Evolutionary conservation across 2,329 filamentous ascomycete species (phyloP).

Genomic region (Monosporascus sp.): DNA sequence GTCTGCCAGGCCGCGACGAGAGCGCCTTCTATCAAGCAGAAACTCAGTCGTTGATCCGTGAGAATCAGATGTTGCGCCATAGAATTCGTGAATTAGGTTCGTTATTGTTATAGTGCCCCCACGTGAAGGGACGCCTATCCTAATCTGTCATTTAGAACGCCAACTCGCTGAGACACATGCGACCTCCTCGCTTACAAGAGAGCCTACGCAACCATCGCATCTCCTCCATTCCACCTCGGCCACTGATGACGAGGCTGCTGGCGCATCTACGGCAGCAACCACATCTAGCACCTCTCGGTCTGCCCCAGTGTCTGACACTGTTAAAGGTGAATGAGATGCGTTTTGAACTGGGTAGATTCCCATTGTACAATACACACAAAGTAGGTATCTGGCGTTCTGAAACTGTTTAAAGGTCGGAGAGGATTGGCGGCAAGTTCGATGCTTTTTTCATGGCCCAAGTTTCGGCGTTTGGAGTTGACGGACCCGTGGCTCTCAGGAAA

Average conservation of each 20-base stretch:
- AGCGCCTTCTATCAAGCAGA: slow-evolving; percentile 78
- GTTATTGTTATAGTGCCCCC: neutral
- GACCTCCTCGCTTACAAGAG: slow-evolving; percentile 32
- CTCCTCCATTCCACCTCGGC: slow-evolving; percentile 43
- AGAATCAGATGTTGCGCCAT: slow-evolving; percentile 78
- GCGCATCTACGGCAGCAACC: slow-evolving; percentile 2
- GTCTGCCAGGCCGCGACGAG: slow-evolving; percentile 65
- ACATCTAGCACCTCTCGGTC: slow-evolving; percentile 11
- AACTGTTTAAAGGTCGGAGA: neutral
- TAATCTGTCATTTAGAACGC: slow-evolving; percentile 37
- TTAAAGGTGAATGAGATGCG: slow-evolving; percentile 18
- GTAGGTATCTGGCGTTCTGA: neutral
- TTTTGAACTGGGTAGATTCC: neutral
- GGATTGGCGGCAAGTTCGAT: neutral
- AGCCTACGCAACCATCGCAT: slow-evolving; percentile 45
- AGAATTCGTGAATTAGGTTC: slow-evolving; percentile 69
- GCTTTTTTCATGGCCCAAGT: neutral
- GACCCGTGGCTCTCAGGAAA: neutral
- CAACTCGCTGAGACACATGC: slow-evolving; percentile 43
- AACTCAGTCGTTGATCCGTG: slow-evolving; percentile 69
- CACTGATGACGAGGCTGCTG: slow-evolving; percentile 32
- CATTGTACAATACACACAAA: neutral
- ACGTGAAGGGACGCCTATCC: slow-evolving; percentile 12
- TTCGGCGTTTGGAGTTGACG: neutral
- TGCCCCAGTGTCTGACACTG: slow-evolving; percentile 8